Evolutionary conservation across 139 green algal species (phyloP).

Genomic region (Tetradesmus lagerheimii): DNA sequence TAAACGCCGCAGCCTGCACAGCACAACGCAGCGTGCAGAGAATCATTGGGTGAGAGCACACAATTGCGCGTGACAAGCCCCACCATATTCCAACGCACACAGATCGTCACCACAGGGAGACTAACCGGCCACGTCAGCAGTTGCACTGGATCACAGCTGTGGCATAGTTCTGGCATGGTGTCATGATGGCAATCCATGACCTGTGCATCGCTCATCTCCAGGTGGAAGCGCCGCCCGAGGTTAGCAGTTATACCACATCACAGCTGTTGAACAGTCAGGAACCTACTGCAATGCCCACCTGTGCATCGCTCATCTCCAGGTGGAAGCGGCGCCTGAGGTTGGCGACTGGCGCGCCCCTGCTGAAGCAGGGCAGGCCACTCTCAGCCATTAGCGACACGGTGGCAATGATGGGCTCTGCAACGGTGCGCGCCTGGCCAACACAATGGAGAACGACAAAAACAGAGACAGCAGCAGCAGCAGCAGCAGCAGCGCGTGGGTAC

Average conservation of each 20-base stretch:
- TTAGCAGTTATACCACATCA: too few species aligned
- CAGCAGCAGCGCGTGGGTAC: neutral
- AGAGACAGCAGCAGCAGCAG: slow-evolving; percentile 56
- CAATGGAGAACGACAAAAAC: too few species aligned
- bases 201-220: slow-evolving; percentile 45
- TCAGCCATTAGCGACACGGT: slow-evolving; percentile 92
- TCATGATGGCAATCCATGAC: neutral
- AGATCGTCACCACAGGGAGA: too few species aligned
- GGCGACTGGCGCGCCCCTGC: slow-evolving; percentile 76
- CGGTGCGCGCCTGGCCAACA: slow-evolving; percentile 94
- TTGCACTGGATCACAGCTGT: neutral
- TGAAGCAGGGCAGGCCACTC: slow-evolving; percentile 95
- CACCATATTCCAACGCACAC: too few species aligned
- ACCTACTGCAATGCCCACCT: slow-evolving; percentile 46
- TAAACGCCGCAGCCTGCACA: slow-evolving; percentile 68
- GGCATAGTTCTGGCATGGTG: neutral
- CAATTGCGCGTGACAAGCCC: neutral
- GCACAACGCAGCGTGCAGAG: neutral
- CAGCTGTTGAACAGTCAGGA: too few species aligned
- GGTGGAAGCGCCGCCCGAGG: slow-evolving; percentile 87
- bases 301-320: slow-evolving; percentile 61
- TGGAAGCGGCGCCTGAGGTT: slow-evolving; percentile 89
- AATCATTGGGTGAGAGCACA: too few species aligned
- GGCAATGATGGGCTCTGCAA: slow-evolving; percentile 88
- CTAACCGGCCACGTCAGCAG: too few species aligned